A percentile compares a stretch with the other conserved stretches of the same genome.
phyloP scores from a whole-genome alignment of 176 grass and related monocot genomes.

The Triticum monococcum region DNA sequence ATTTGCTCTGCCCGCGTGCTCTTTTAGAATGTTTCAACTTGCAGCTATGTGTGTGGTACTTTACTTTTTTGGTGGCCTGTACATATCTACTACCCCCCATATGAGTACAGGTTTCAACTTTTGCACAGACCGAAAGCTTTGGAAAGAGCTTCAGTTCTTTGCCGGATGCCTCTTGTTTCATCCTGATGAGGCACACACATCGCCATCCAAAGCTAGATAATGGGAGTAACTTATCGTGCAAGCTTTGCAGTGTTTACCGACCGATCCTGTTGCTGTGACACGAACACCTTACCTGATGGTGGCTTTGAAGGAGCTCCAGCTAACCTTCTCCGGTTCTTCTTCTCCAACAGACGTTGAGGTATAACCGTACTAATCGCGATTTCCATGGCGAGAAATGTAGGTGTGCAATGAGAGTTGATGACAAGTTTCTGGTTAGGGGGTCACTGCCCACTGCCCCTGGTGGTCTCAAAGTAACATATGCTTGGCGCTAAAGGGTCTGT shows the following conservation, averaged over 20 bases:
- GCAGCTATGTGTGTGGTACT: not conserved
- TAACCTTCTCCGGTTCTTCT: not conserved
- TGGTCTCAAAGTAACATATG: constrained; percentile 25
- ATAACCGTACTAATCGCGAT: not conserved
- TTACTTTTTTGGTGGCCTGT: constrained; percentile 34
- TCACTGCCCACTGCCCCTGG: constrained; percentile 30
- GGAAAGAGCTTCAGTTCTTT: constrained; percentile 25
- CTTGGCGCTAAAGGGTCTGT: constrained; percentile 28
- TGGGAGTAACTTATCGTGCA: constrained; percentile 39
- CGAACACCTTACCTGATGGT: constrained; percentile 41
- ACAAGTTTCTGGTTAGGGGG: constrained; percentile 1
- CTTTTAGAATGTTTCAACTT: constrained; percentile 20
- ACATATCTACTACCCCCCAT: constrained; percentile 18
- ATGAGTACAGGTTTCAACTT: constrained; percentile 32
- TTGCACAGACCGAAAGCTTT: constrained; percentile 25
- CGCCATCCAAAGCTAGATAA: constrained; percentile 33
- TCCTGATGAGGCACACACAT: constrained; percentile 25
- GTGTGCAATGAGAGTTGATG: not conserved
- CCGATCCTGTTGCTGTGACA: constrained; percentile 19
- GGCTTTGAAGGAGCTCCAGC: not conserved
- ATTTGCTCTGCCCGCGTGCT: not conserved
- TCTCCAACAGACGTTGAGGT: not conserved
- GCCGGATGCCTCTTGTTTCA: constrained; percentile 30
- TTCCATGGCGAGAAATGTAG: not conserved
- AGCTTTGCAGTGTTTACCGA: constrained; percentile 9